Evolutionary conservation across 192 early-diverging fungal species (phyloP).

Genomic region (Paraglomus occultum): DNA sequence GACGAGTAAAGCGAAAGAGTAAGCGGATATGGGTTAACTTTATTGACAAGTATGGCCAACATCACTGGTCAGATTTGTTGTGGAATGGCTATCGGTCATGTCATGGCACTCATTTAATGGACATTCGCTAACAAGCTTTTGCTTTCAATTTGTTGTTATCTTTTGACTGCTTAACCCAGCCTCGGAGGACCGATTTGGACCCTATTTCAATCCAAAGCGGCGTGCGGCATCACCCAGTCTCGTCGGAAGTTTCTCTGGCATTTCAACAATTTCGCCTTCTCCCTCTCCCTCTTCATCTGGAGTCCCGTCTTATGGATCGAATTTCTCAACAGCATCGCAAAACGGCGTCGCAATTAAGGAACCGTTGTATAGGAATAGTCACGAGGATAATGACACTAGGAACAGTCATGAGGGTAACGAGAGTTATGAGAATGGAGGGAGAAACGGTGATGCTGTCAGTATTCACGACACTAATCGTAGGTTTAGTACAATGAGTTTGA

Average conservation of each 20-base stretch:
- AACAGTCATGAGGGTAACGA: too few species aligned
- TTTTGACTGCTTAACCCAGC: constrained; percentile 4
- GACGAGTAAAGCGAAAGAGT: constrained; percentile 31
- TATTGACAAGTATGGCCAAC: neutral
- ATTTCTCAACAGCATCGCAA: neutral
- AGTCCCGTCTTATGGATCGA: neutral
- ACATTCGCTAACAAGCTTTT: neutral
- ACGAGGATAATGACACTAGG: too few species aligned
- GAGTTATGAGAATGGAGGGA: too few species aligned
- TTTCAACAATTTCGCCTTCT: constrained; percentile 15
- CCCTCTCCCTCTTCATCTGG: neutral
- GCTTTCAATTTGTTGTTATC: neutral
- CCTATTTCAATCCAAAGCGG: constrained; percentile 31
- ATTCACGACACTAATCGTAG: too few species aligned
- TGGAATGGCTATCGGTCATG: too few species aligned
- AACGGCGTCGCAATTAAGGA: too few species aligned
- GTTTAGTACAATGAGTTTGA: too few species aligned
- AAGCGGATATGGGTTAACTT: neutral
- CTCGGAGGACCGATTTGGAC: constrained; percentile 29
- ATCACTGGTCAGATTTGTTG: too few species aligned
- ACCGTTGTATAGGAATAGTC: too few species aligned
- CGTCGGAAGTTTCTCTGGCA: constrained; percentile 16
- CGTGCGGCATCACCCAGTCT: constrained; percentile 27
- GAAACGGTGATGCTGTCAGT: too few species aligned
- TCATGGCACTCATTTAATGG: too few species aligned